Evolutionary conservation across 73 alveolate genomes (phyloP).

Genomic region (Urostyla sp.): DNA sequence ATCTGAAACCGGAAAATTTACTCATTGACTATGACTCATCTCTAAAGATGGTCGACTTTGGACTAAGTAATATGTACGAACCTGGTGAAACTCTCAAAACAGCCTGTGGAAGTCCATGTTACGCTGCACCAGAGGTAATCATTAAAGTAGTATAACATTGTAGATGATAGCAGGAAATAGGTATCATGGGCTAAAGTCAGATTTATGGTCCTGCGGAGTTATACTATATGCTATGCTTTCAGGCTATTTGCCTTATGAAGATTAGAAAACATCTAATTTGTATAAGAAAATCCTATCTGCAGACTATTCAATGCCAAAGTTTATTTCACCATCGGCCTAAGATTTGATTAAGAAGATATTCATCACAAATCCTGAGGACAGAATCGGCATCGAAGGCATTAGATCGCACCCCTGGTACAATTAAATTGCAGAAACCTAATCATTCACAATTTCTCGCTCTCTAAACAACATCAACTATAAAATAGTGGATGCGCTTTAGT

Average conservation of each 20-base stretch:
- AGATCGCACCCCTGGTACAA: conserved; percentile 85
- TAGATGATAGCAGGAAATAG: conserved; percentile 78
- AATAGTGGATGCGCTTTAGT: conserved; percentile 15
- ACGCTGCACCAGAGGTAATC: conserved; percentile 64
- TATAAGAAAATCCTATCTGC: conserved; percentile 80
- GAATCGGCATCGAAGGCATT: conserved; percentile 80
- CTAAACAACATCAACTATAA: background rate
- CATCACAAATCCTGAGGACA: conserved; percentile 80
- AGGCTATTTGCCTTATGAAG: conserved; percentile 79
- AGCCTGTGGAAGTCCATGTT: conserved; percentile 61
- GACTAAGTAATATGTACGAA: conserved; percentile 55
- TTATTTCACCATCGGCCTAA: conserved; percentile 65
- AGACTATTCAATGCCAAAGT: conserved; percentile 76
- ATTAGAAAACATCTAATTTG: conserved; percentile 74
- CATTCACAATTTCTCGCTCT: background rate
- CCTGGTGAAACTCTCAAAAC: conserved; percentile 53
- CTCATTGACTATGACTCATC: conserved; percentile 56
- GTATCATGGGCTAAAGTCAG: conserved; percentile 71
- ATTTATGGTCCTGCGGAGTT: conserved; percentile 78
- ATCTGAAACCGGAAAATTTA: conserved; percentile 69
- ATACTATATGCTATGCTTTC: conserved; percentile 76
- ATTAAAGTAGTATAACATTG: background rate
- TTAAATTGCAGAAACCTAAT: conserved; percentile 12
- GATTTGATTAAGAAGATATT: conserved; percentile 76
- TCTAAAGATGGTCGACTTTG: conserved; percentile 61